Evolutionary conservation across 1,284 basidiomycete genomes (phyloP).

Genomic region (Cutaneotrichosporon cutaneum): DNA sequence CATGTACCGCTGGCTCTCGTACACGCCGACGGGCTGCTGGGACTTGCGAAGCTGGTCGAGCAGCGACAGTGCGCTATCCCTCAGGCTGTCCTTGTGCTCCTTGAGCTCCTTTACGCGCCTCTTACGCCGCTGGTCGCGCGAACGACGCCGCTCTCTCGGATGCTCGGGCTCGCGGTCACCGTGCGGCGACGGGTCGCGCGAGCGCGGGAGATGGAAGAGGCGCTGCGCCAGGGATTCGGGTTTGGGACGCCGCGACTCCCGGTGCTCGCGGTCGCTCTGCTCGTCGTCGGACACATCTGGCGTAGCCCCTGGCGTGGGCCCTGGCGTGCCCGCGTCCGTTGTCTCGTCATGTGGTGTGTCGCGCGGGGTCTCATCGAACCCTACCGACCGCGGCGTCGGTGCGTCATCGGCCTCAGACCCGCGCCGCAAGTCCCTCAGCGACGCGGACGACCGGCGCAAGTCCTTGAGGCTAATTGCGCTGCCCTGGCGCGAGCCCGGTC

Average conservation of each 20-base stretch:
- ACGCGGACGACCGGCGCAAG: not conserved
- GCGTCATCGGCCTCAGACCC: not conserved
- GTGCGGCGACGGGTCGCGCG: slow-evolving; percentile 2
- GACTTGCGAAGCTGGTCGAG: slow-evolving; percentile 43
- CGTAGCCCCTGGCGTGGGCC: not conserved
- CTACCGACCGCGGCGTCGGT: not conserved
- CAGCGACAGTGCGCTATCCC: slow-evolving; percentile 39
- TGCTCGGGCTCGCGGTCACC: not conserved
- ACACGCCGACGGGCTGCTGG: slow-evolving; percentile 71
- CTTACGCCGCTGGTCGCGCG: not conserved
- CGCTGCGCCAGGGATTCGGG: slow-evolving; percentile 5
- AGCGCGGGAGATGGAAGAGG: slow-evolving; percentile 3
- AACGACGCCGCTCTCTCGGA: not conserved
- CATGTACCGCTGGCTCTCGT: slow-evolving; percentile 74
- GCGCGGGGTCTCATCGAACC: not conserved
- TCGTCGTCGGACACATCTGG: slow-evolving; percentile 12
- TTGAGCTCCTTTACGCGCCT: not conserved
- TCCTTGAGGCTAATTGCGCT: not conserved
- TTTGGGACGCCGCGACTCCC: not conserved
- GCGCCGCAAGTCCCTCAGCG: slow-evolving; percentile 1
- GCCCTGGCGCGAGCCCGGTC: not conserved
- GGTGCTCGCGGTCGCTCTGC: slow-evolving; percentile 1
- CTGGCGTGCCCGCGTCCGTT: not conserved
- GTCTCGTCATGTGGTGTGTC: not conserved
- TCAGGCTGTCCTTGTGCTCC: slow-evolving; percentile 9